Conservation (phyloP, 495 filamentous ascomycete species). For the Hypomontagnella submonticulosa region DNA sequence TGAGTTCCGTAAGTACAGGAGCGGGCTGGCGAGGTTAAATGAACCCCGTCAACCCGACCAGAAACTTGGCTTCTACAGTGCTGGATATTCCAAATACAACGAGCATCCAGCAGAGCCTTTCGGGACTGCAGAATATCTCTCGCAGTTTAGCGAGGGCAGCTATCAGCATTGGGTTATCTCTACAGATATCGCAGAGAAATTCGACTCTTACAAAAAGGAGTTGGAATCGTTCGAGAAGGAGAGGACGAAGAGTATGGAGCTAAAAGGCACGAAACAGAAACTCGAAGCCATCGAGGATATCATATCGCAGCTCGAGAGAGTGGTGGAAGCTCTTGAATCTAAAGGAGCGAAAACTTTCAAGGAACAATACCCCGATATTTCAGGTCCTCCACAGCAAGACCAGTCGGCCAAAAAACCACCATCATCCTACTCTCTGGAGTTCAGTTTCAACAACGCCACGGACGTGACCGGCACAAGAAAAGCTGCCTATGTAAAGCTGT, state of each 20-base stretch:
- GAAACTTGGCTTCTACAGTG: conserved; percentile 19
- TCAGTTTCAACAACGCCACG: conserved; percentile 58
- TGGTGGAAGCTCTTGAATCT: conserved; percentile 63
- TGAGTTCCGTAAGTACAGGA: conserved; percentile 57
- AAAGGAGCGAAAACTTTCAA: conserved; percentile 71
- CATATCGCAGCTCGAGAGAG: conserved; percentile 60
- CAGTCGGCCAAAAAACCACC: conserved; percentile 10
- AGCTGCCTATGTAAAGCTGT: conserved; percentile 66
- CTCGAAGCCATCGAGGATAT: conserved; percentile 59
- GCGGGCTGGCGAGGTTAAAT: conserved; percentile 20
- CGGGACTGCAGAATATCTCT: conserved; percentile 54
- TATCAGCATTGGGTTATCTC: conserved; percentile 65
- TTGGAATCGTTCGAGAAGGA: conserved; percentile 50
- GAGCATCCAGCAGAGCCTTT: conserved; percentile 24
- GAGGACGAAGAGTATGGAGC: conserved; percentile 29
- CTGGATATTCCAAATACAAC: not conserved
- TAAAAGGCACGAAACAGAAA: conserved; percentile 62
- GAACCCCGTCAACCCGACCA: conserved; percentile 5
- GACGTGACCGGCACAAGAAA: conserved; percentile 63
- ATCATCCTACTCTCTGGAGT: conserved; percentile 57
- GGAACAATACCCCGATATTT: conserved; percentile 68
- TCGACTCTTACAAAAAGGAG: conserved; percentile 20
- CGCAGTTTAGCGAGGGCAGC: conserved; percentile 55
- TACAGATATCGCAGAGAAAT: conserved; percentile 43
- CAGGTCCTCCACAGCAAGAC: conserved; percentile 4